Evolutionary conservation across 768 basidiomycete genomes (phyloP), one percentile per base, ranked within the genome.

Genomic region (Coprinopsis cinerea): DNA sequence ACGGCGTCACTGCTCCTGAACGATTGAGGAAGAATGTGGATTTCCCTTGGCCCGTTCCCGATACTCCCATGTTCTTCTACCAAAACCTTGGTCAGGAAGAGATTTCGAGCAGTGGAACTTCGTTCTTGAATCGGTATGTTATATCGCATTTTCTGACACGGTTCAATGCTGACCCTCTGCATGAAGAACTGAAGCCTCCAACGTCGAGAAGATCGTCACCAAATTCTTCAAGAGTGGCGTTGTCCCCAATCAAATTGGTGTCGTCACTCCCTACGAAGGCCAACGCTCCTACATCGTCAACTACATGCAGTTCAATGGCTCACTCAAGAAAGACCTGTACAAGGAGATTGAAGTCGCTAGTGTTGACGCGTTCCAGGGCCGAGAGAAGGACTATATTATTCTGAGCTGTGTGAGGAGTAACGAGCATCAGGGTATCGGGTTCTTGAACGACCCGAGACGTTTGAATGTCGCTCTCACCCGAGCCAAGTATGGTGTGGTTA

Each of bases 141-240:
- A n/a, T 48, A 47, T 30, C 59, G 30, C 27, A 3, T 17, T 54
- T 34, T 54, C 46, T 58, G 20, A 57, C 6, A 17, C n/a, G 15
- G 27, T 15, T 39, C 55, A 30, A 46, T 54, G 27, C 13, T 41
- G 40, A 40, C 52, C 39, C 2, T 28, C 14, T 40, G 24, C 25
- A 28, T 40, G 13, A 65, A 91, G 95, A 64, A 99, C 96, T 27
- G 96, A 99, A 65, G 93, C 96, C 1, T 93, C 92, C 18, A 98
- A 99, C 58, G 96, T 98, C 25, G 96, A 99, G 71, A 99, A 98
- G 79, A 99, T 99, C 56, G 95, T 98, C 35, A 99, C 96, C 49
- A 96, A 97, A 64, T 98, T 98, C 75, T 99, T 99, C 89, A 96
- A 96, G 67, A 92, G 95, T 0, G 96, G 96, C 30, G 96, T 99